A percentile compares a stretch with the other conserved stretches of the same genome.
phyloP scores from a whole-genome alignment of 495 filamentous ascomycete genomes.

The Aspergillus cristatus region DNA sequence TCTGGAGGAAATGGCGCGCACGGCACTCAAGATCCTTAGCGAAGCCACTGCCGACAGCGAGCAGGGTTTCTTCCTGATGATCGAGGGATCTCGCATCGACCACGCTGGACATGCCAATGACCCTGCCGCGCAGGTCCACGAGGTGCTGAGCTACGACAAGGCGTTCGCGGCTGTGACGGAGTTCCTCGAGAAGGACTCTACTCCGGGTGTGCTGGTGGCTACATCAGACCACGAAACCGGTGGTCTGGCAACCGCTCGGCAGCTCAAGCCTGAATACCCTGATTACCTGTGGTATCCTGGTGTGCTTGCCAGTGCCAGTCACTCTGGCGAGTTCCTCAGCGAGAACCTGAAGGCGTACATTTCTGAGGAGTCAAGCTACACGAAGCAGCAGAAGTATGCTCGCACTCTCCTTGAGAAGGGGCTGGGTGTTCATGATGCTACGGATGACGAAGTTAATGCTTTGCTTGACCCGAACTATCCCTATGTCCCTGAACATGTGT shows the following conservation, averaged over 20 bases:
- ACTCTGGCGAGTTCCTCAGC: slow-evolving; percentile 64
- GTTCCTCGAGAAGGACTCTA: slow-evolving; percentile 65
- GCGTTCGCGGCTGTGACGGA: slow-evolving; percentile 74
- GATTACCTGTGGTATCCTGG: slow-evolving; percentile 82
- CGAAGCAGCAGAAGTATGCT: slow-evolving; percentile 42
- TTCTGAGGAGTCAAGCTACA: slow-evolving; percentile 12
- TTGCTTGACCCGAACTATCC: slow-evolving; percentile 47
- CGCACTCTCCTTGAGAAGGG: slow-evolving; percentile 50
- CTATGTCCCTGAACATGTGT: slow-evolving; percentile 42
- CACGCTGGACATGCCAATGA: slow-evolving; percentile 95
- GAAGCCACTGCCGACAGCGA: slow-evolving; percentile 79
- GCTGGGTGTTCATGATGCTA: slow-evolving; percentile 68
- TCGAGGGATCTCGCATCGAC: slow-evolving; percentile 92
- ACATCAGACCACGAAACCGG: slow-evolving; percentile 97
- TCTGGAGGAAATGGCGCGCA: slow-evolving; percentile 82
- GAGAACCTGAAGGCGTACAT: slow-evolving; percentile 49
- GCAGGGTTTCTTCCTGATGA: slow-evolving; percentile 96
- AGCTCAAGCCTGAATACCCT: slow-evolving; percentile 57
- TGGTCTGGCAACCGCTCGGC: slow-evolving; percentile 70
- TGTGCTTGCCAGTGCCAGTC: slow-evolving; percentile 70
- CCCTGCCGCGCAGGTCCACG: slow-evolving; percentile 88
- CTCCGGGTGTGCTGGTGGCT: slow-evolving; percentile 69
- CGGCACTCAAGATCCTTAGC: slow-evolving; percentile 67
- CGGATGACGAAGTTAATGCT: slow-evolving; percentile 57
- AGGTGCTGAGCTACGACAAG: slow-evolving; percentile 86